Percentiles rank a stretch among this genome's conserved stretches.
Evolutionary conservation across 768 basidiomycete genomes (phyloP).

Genomic region (Cystofilobasidium capitatum): DNA sequence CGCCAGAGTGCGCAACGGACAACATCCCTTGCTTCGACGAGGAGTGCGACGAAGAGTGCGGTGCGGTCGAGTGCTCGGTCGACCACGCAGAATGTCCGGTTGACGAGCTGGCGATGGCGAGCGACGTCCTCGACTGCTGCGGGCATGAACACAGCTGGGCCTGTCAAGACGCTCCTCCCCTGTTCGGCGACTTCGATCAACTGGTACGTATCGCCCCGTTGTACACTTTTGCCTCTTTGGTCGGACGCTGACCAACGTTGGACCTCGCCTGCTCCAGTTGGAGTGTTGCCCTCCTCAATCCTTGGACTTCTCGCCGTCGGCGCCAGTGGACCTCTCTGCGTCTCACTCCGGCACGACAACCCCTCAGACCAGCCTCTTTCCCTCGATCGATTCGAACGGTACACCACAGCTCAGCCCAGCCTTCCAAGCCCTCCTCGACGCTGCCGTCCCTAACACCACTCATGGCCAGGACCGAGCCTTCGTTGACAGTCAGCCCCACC

Average conservation of each 20-base stretch:
- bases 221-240: background rate
- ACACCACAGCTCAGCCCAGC: background rate
- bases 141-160: constrained; percentile 15
- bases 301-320: background rate
- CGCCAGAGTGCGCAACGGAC: constrained; percentile 11
- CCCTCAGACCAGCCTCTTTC: background rate
- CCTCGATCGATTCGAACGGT: background rate
- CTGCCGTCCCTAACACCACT: background rate
- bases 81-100: background rate
- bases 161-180: background rate
- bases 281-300: constrained; percentile 14
- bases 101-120: background rate
- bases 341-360: background rate
- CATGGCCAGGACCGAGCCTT: background rate
- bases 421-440: background rate
- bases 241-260: background rate
- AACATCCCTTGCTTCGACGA: constrained; percentile 9
- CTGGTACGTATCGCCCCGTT: background rate
- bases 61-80: background rate
- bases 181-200: constrained; percentile 20
- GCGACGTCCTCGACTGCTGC: constrained; percentile 18
- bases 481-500: too few relatives aligned
- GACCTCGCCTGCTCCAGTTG: constrained; percentile 1
- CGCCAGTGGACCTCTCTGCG: background rate
- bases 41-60: constrained; percentile 5